A percentile compares a stretch with the other conserved stretches of the same genome.
phyloP scores from a whole-genome alignment of 2,329 filamentous ascomycete species.

The Phyllosticta capitalensis region DNA sequence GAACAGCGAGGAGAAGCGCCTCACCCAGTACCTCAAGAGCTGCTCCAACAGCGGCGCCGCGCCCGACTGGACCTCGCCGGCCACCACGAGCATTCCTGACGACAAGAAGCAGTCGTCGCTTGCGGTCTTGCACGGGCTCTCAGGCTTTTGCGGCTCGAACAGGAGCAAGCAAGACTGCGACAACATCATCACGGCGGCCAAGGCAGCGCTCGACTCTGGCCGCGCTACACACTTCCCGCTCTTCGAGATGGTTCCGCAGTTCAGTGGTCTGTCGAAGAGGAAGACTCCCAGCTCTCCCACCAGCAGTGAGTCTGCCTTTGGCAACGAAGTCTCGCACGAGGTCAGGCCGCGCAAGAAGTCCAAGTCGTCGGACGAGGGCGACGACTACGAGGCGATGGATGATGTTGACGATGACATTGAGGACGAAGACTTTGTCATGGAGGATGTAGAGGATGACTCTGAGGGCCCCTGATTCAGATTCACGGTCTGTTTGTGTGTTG shows the following conservation, averaged over 20 bases:
- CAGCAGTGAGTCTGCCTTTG: neutral
- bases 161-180: constrained; percentile 18
- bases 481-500: neutral
- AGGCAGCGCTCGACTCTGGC: neutral
- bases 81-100: constrained; percentile 12
- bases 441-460: neutral
- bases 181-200: constrained; percentile 12
- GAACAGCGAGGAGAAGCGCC: constrained; percentile 25
- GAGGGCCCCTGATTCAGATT: neutral
- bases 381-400: constrained; percentile 1
- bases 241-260: constrained; percentile 8
- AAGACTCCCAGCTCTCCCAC: neutral
- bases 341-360: neutral
- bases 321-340: neutral
- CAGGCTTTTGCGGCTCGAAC: constrained; percentile 16
- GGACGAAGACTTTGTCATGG: neutral
- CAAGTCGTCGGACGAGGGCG: neutral
- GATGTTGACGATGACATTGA: constrained; percentile 10
- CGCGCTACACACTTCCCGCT: neutral
- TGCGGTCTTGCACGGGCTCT: constrained; percentile 23
- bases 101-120: constrained; percentile 26
- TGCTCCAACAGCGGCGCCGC: constrained; percentile 16
- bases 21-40: constrained; percentile 20
- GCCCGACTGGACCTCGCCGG: constrained; percentile 11
- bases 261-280: neutral